A percentile compares a stretch with the other conserved stretches of the same genome.
Conservation (phyloP, 805 yeast genomes). For the Naumovozyma castellii region DNA sequence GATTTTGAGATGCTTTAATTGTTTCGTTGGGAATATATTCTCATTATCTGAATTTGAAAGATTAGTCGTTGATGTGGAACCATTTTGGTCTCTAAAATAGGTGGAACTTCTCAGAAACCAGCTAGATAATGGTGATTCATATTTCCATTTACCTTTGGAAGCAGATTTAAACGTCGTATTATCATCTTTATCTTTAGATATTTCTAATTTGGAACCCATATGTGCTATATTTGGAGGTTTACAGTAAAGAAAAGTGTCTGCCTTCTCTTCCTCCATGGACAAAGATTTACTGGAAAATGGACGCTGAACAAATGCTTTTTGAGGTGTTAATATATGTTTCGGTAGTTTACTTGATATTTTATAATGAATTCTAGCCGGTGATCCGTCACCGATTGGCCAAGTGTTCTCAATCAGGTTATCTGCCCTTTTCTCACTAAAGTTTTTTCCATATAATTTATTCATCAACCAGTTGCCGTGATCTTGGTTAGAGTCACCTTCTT, state of each 20-base stretch:
- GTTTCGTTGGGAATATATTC: conserved; percentile 18
- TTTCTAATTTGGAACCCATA: conserved; percentile 16
- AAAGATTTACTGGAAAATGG: conserved; percentile 2
- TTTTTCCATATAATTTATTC: conserved; percentile 1
- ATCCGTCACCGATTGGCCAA: conserved; percentile 9
- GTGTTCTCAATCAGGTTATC: conserved; percentile 3
- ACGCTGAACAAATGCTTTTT: conserved; percentile 3
- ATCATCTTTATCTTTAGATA: neutral
- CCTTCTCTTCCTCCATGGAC: conserved; percentile 4
- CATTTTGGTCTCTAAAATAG: conserved; percentile 14
- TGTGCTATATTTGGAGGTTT: conserved; percentile 23
- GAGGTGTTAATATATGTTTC: conserved; percentile 18
- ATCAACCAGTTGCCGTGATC: conserved; percentile 5
- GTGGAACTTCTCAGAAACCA: conserved; percentile 28
- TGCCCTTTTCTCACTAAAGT: neutral
- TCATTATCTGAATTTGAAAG: conserved; percentile 6
- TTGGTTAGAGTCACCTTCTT: neutral
- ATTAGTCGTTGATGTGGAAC: conserved; percentile 2
- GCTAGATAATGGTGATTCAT: conserved; percentile 28
- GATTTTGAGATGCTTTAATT: conserved; percentile 21
- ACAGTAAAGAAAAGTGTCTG: conserved; percentile 18
- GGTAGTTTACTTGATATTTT: conserved; percentile 10
- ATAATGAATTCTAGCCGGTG: conserved; percentile 17
- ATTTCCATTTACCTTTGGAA: conserved; percentile 18
- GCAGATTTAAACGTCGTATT: neutral